These are phyloP conservation scores for Selenicereus undatus DNA, from an alignment of 148 eudicot species.

Conservation along the genomic window DNA sequence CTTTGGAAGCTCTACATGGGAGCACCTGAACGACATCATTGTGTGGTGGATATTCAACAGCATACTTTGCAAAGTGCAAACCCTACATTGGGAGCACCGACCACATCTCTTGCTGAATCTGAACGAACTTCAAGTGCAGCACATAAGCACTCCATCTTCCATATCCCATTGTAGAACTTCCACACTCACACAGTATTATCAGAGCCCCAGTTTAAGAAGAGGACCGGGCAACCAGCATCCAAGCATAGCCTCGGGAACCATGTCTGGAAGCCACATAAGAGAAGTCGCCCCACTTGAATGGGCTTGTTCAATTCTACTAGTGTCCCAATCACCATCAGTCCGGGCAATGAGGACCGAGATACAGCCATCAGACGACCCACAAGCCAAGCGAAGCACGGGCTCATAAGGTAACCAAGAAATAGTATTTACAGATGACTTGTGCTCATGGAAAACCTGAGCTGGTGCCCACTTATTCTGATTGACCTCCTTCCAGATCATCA, in stretches of 20 bases:
- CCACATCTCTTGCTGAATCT: no score
- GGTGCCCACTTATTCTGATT: conserved; percentile 75
- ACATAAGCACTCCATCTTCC: conserved; percentile 82
- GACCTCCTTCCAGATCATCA: conserved; percentile 89
- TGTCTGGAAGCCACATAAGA: conserved; percentile 84
- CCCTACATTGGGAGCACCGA: no score
- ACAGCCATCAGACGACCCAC: conserved; percentile 86
- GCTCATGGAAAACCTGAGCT: conserved; percentile 67
- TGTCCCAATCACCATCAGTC: conserved; percentile 75
- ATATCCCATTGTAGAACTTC: conserved; percentile 65
- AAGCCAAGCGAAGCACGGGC: conserved; percentile 77
- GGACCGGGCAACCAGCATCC: conserved; percentile 62
- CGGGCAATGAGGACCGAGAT: conserved; percentile 64
- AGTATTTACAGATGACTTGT: conserved; percentile 80
- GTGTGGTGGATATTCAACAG: no score
- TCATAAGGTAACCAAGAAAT: conserved; percentile 92
- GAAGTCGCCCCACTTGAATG: conserved; percentile 91
- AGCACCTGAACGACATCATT: no score
- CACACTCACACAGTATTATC: conserved; percentile 80
- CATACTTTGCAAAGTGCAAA: no score
- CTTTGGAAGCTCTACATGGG: no score
- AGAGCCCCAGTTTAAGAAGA: conserved; percentile 73
- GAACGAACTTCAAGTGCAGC: no score
- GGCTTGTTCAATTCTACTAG: conserved; percentile 70
- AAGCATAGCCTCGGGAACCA: conserved; percentile 66